Base-by-base conservation (phyloP, 176 grass and related monocot genomes). In the Juncus inflexus region DNA sequence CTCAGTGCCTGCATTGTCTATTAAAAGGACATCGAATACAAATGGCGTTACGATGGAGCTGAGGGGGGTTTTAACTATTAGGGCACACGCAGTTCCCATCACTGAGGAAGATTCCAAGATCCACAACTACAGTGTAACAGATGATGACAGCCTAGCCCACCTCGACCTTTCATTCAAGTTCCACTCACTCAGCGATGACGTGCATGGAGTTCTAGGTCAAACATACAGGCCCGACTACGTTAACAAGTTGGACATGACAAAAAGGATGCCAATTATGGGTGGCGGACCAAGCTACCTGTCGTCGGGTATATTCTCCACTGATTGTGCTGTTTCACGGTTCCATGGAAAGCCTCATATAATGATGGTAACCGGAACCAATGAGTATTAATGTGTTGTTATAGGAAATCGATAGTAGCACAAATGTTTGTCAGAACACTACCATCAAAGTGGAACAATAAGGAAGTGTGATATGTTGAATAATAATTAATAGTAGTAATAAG, bases 121-220 rank as follows among this genome's bases (percentile, higher is more conserved):
- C 63, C 84, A 87, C 74, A 76, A 71, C 70, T 87, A 87, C 1
- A 79, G 79, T 4, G 58, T 87, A 35, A 75, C 52, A 1, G 50
- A 54, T 0, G 82, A 76, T 0, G 72, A 85, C 9, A 56, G 77
- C 72, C 66, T 80, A 5, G 82, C 76, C 2, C 76, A 84, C 35
- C 11, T 80, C 0, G 65, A 85, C 65, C 59, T 85, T 0, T 66
- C 64, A 3, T 85, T 85, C 43, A 85, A 72, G 59, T 85, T 85
- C 52, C 37, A 72, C n/a, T 54, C 65, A 35, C 72, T 80, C 42
- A 67, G 57, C 47, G 53, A 65, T 36, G 37, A 80, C 2, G 72
- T 80, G 64, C 76, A 84, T 16, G 82, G 82, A 9, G 82, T 84
- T 36, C 70, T 84, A 4, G 76, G 82, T 1, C 82, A 84, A 55